A percentile compares a stretch with the other conserved stretches of the same genome.
Conservation (phyloP, 768 basidiomycete genomes). For the Dacryopinax spathularia region DNA sequence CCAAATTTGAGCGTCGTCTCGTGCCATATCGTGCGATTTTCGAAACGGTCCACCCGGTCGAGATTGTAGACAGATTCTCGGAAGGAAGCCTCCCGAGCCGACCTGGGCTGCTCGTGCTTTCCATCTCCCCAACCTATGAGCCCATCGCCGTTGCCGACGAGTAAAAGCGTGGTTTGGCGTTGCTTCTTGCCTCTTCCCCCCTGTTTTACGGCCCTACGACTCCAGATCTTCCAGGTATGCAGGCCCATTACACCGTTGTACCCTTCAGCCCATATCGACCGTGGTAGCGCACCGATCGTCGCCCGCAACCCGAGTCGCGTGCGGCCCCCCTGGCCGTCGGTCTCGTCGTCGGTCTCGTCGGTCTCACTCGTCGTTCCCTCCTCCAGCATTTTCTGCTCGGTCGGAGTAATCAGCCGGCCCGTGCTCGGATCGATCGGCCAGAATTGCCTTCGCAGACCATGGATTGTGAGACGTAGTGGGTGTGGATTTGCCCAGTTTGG, state of each 20-base stretch:
- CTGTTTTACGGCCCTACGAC: constrained; percentile 57
- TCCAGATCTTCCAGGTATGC: not conserved
- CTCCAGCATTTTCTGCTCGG: not conserved
- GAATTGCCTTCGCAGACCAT: not conserved
- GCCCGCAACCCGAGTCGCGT: not conserved
- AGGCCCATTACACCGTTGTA: not conserved
- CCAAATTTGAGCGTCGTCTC: constrained; percentile 77
- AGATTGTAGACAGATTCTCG: constrained; percentile 66
- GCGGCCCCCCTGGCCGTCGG: too few species aligned
- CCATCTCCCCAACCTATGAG: constrained; percentile 72
- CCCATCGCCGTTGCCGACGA: constrained; percentile 73
- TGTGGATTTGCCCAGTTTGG: not conserved
- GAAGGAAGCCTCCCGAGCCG: constrained; percentile 46
- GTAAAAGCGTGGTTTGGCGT: constrained; percentile 44
- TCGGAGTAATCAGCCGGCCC: not conserved
- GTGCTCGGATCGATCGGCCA: not conserved
- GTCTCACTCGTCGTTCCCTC: too few species aligned
- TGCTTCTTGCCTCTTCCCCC: constrained; percentile 86
- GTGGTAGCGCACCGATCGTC: not conserved
- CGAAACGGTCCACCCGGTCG: constrained; percentile 90
- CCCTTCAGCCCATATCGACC: not conserved
- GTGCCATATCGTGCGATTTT: constrained; percentile 88
- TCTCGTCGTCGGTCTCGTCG: not conserved
- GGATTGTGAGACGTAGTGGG: not conserved
- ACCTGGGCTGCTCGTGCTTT: constrained; percentile 45